Evolutionary conservation across 2,329 filamentous ascomycete species (phyloP), one percentile per base, ranked within the genome.

Genomic region (Proliferodiscus dingleyae): DNA sequence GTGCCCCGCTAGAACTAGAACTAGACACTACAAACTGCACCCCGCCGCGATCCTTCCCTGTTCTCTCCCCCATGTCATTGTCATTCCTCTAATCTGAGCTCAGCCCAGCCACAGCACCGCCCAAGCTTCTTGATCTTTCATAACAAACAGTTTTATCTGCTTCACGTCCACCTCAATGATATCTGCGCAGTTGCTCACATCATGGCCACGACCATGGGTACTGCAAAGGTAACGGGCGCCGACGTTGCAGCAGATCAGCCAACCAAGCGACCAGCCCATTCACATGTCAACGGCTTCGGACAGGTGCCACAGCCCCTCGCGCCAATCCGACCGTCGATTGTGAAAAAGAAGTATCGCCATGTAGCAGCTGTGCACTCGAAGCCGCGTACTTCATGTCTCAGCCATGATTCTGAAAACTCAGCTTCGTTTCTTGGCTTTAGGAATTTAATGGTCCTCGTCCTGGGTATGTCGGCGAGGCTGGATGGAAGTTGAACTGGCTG

Each of bases 381-480:
- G 56, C 68, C 77, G 29, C 79, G 81, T 47, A 80, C 85, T 6
- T 95, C 91, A 19, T 89, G 86, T 59, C 74, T 97, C 38, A 95
- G 89, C 68, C 85, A 90, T 60, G 93, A 97, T 64, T 79, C 88
- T 2, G 69, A 78, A 37, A 71, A 71, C 9, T 73, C 82, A 2
- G 88, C 90, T 18, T 95, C 88, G 64, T 97, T 96, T 63, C 70
- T 95, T 13, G 93, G 93, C 1, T 97, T 98, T 64, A 77, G 91
- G 49, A 98, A 98, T 64, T 77, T 98, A 52, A 95, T 96, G 88
- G 87, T 95, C 30, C 83, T 97, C 61, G 88, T 96, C 29, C 70
- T 95, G 50, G 81, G 88, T 93, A 75, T 52, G 76, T 58, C 33
- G 13, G 6, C 19, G 28, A 40, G 5, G 9, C 29, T 16, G n/a